These are phyloP conservation scores for Aspergillus vadensis DNA, from an alignment of 2,329 filamentous ascomycete genomes.

Conservation along the genomic window DNA sequence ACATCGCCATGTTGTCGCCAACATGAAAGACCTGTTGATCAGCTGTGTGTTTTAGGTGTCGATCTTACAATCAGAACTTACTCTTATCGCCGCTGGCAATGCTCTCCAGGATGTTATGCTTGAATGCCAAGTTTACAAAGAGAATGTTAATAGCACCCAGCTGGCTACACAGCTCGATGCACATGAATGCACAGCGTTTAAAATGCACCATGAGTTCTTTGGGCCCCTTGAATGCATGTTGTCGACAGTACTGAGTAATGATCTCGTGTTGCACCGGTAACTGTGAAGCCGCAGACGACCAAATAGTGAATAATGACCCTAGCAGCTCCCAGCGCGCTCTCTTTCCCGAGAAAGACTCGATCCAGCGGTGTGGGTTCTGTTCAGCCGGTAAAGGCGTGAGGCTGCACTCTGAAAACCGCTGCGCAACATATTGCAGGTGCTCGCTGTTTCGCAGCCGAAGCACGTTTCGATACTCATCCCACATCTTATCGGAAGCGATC, in stretches of 20 bases:
- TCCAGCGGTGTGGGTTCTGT: not conserved
- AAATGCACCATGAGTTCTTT: constrained; percentile 10
- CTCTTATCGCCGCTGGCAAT: constrained; percentile 7
- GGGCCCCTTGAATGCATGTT: not conserved
- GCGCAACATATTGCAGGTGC: not conserved
- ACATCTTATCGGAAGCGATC: not conserved
- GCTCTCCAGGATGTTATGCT: constrained; percentile 9
- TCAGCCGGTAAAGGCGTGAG: not conserved
- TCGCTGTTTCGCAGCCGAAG: not conserved
- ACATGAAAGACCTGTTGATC: not conserved
- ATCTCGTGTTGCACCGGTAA: not conserved
- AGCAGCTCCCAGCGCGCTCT: not conserved
- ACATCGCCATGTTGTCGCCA: constrained; percentile 5
- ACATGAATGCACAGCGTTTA: constrained; percentile 4
- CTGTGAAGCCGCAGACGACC: not conserved
- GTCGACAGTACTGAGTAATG: not conserved
- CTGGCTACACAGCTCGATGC: constrained; percentile 5
- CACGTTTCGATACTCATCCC: not conserved
- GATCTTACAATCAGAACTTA: not conserved
- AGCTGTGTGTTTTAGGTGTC: not conserved
- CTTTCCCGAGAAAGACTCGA: constrained; percentile 2
- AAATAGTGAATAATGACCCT: constrained; percentile 5
- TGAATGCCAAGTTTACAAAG: constrained; percentile 1
- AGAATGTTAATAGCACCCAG: constrained; percentile 1
- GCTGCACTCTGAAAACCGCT: not conserved